A percentile compares a stretch with the other conserved stretches of the same genome.
Evolutionary conservation across 148 eudicot genomes (phyloP).

Genomic region (Fagopyrum homotropicum): DNA sequence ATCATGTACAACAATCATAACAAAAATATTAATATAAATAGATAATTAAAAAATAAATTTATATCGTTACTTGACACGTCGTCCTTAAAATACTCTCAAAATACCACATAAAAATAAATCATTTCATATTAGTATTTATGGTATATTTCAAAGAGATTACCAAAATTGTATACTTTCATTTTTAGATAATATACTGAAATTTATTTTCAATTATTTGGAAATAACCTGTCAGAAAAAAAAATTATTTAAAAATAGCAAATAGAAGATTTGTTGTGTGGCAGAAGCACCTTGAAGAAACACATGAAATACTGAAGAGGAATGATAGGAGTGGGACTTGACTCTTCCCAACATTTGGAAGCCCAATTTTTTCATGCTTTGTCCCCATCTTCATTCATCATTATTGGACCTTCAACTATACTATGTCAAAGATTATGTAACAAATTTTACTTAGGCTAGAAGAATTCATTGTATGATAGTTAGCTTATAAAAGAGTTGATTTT

Average conservation of each 20-base stretch:
- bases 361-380: constrained; percentile 1
- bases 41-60: no score
- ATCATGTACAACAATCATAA: no score
- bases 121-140: no score
- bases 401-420: not conserved
- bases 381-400: constrained; percentile 1
- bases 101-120: no score
- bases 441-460: no score
- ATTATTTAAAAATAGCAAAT: not conserved
- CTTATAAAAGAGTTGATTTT: not conserved
- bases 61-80: no score
- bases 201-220: not conserved
- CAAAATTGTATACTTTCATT: no score
- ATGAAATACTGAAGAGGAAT: not conserved
- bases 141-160: no score
- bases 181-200: not conserved
- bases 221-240: not conserved
- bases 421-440: not conserved
- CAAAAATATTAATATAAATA: no score
- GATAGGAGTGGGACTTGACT: constrained; percentile 7
- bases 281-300: constrained; percentile 3
- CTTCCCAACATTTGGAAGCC: constrained; percentile 2
- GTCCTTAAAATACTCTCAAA: no score
- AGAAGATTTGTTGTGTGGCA: not conserved
- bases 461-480: not conserved